phyloP scores from a whole-genome alignment of 495 filamentous ascomycete genomes.

The Halenospora varia region DNA sequence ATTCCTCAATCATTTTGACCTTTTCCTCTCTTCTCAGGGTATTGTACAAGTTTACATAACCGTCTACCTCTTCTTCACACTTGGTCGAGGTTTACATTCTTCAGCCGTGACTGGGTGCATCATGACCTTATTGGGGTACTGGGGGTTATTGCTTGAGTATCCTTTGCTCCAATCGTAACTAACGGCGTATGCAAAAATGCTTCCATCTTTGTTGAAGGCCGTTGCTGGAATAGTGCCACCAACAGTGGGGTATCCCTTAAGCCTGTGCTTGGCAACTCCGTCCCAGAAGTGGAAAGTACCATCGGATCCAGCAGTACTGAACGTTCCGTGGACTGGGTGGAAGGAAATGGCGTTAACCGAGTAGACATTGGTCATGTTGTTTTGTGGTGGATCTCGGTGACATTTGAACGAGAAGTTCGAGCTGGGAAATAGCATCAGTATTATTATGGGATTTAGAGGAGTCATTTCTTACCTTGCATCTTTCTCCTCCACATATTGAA shows the following conservation, averaged over 20 bases:
- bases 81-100: slow-evolving; percentile 77
- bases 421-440: slow-evolving; percentile 30
- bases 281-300: slow-evolving; percentile 92
- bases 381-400: slow-evolving; percentile 71
- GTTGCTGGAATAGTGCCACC: slow-evolving; percentile 76
- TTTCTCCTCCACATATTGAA: slow-evolving; percentile 86
- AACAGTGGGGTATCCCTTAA: slow-evolving; percentile 84
- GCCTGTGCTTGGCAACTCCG: slow-evolving; percentile 78
- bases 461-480: slow-evolving; percentile 57
- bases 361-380: slow-evolving; percentile 72
- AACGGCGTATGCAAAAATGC: slow-evolving; percentile 84
- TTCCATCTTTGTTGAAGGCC: slow-evolving; percentile 71
- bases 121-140: slow-evolving; percentile 78
- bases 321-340: slow-evolving; percentile 82
- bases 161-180: slow-evolving; percentile 97
- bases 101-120: slow-evolving; percentile 72
- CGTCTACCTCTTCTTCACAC: slow-evolving; percentile 60
- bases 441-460: background rate
- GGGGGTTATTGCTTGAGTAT: slow-evolving; percentile 64
- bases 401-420: slow-evolving; percentile 93
- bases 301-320: slow-evolving; percentile 85
- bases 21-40: background rate
- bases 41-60: background rate
- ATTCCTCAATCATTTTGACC: background rate
- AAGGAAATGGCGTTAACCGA: slow-evolving; percentile 86